Evolutionary conservation across 805 yeast species (phyloP).

Genomic region (Groenewaldozyma salmanticensis): DNA sequence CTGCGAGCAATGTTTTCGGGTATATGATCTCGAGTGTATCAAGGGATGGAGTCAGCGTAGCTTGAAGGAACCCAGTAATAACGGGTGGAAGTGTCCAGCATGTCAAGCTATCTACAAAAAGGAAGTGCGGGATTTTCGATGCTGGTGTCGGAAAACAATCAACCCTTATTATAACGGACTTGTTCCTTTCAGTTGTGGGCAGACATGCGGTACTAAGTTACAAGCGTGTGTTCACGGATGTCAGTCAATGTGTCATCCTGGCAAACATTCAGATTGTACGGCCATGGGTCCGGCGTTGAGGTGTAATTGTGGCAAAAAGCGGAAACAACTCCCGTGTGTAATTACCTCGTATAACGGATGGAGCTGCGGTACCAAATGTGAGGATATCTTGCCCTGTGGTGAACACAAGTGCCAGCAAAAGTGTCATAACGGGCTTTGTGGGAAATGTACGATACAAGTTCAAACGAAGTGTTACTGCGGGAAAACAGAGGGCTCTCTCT

Average conservation of each 20-base stretch:
- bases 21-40: conserved; percentile 78
- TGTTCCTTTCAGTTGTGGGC: conserved; percentile 83
- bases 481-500: conserved; percentile 26
- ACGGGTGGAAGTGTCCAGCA: conserved; percentile 77
- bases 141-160: conserved; percentile 82
- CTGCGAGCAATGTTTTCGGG: conserved; percentile 68
- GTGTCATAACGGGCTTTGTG: conserved; percentile 83
- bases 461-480: conserved; percentile 70
- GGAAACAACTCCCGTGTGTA: conserved; percentile 61
- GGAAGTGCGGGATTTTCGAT: conserved; percentile 50
- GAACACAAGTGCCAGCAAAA: conserved; percentile 50
- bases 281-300: conserved; percentile 62
- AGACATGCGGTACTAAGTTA: conserved; percentile 55
- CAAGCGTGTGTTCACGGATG: conserved; percentile 57
- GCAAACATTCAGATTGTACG: conserved; percentile 74
- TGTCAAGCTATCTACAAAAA: conserved; percentile 44
- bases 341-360: conserved; percentile 63
- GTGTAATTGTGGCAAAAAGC: conserved; percentile 66
- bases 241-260: conserved; percentile 73
- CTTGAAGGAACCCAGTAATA: conserved; percentile 3
- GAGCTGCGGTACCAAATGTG: conserved; percentile 57
- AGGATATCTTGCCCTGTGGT: conserved; percentile 57
- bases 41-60: conserved; percentile 79
- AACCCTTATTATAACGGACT: conserved; percentile 47
- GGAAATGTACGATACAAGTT: conserved; percentile 48